Percentiles rank a stretch among this genome's conserved stretches.
Evolutionary conservation across 805 yeast genomes (phyloP).

Genomic region (Tetrapisispora fleetii): DNA sequence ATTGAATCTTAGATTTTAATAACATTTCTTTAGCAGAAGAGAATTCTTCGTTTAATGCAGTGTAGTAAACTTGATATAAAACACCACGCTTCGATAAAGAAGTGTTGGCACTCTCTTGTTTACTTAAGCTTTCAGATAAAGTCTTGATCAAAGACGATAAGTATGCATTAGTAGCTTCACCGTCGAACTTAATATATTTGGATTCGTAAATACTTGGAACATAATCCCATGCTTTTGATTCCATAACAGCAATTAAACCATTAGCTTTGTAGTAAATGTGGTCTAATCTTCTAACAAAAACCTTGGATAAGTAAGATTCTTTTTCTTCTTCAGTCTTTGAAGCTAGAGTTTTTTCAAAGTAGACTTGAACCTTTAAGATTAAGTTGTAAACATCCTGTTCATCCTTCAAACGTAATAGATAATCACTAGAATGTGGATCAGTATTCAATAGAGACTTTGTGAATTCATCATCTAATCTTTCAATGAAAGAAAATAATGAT

Average conservation of each 20-base stretch:
- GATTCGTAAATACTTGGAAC: constrained; percentile 25
- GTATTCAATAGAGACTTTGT: constrained; percentile 76
- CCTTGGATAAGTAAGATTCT: constrained; percentile 59
- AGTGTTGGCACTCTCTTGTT: constrained; percentile 45
- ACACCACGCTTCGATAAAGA: constrained; percentile 74
- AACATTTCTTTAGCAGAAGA: constrained; percentile 80
- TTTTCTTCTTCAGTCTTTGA: constrained; percentile 38
- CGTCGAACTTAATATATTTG: constrained; percentile 22
- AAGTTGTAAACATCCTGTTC: constrained; percentile 68
- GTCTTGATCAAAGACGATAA: constrained; percentile 52
- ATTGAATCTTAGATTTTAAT: constrained; percentile 75
- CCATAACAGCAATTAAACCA: constrained; percentile 58
- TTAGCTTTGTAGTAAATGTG: constrained; percentile 89
- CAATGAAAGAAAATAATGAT: constrained; percentile 75
- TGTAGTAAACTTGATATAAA: constrained; percentile 78
- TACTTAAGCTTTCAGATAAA: constrained; percentile 54
- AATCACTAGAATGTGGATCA: constrained; percentile 94
- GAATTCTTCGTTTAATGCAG: constrained; percentile 81
- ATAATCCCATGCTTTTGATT: constrained; percentile 63
- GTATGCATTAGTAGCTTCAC: constrained; percentile 30
- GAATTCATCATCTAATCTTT: constrained; percentile 91
- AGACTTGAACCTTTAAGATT: constrained; percentile 76
- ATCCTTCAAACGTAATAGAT: constrained; percentile 80
- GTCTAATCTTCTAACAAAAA: constrained; percentile 75
- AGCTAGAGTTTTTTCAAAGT: constrained; percentile 45